Percentiles rank a stretch among this genome's conserved stretches.
These are phyloP conservation scores for Fusarium siculi DNA, from an alignment of 2,329 filamentous ascomycete species.

Conservation along the genomic window DNA sequence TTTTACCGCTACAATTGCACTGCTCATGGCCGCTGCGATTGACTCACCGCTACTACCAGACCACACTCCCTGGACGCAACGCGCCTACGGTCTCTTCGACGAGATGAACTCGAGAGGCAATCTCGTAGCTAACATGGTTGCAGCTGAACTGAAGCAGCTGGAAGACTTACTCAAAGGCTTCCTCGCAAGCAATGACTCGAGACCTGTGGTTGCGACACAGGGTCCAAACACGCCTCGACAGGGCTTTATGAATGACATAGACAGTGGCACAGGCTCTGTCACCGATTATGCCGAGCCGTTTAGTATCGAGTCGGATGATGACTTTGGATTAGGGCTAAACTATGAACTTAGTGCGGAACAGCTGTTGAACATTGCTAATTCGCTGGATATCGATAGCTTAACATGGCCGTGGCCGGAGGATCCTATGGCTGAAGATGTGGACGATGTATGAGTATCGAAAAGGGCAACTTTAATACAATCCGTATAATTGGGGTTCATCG, in stretches of 20 bases:
- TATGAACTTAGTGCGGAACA: conserved; percentile 38
- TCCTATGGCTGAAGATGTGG: neutral
- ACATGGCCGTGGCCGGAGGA: conserved; percentile 34
- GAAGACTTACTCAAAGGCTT: conserved; percentile 15
- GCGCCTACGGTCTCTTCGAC: conserved; percentile 56
- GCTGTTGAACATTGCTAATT: conserved; percentile 33
- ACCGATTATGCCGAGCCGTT: conserved; percentile 9
- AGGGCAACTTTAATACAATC: neutral
- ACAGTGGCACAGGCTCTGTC: neutral
- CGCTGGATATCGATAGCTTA: conserved; percentile 35
- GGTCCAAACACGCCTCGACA: conserved; percentile 3
- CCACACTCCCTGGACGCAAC: conserved; percentile 51
- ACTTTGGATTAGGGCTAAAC: conserved; percentile 18
- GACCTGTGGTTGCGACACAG: neutral
- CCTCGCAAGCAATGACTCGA: conserved; percentile 3
- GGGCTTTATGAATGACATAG: neutral
- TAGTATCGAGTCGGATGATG: conserved; percentile 2
- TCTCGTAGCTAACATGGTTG: conserved; percentile 54
- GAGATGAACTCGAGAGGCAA: conserved; percentile 59
- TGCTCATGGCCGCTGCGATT: conserved; percentile 53
- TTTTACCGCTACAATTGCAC: conserved; percentile 50
- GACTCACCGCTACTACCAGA: conserved; percentile 50
- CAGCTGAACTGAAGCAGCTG: conserved; percentile 21
- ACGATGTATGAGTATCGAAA: neutral
- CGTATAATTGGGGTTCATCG: too few relatives aligned